Conservation (phyloP, 495 filamentous ascomycete genomes). For the Tricharina praecox region DNA sequence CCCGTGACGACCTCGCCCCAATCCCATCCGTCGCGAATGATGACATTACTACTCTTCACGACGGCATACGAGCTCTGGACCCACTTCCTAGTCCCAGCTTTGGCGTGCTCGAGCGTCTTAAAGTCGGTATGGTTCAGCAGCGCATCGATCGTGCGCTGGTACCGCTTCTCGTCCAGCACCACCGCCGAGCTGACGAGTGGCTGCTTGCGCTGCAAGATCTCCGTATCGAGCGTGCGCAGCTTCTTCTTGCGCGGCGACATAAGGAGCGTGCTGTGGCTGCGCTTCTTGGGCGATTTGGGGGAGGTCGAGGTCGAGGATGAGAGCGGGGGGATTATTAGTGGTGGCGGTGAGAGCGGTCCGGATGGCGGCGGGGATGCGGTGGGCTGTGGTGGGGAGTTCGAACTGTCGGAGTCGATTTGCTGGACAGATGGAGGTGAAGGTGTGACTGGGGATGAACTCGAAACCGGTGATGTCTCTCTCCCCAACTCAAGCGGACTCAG, state of each 20-base stretch:
- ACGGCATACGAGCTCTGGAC: constrained; percentile 33
- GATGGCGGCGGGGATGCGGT: too few relatives aligned
- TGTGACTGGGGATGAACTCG: too few relatives aligned
- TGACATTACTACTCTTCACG: constrained; percentile 1
- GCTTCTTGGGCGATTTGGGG: constrained; percentile 19
- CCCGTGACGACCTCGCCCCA: constrained; percentile 43
- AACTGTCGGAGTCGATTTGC: too few relatives aligned
- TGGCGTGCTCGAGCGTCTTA: constrained; percentile 48
- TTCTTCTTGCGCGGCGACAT: constrained; percentile 38
- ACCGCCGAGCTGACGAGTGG: constrained; percentile 39
- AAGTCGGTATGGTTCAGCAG: constrained; percentile 74
- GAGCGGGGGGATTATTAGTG: too few relatives aligned
- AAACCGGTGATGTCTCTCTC: too few relatives aligned
- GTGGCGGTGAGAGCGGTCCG: too few relatives aligned
- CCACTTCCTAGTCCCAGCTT: constrained; percentile 55
- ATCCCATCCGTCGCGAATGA: constrained; percentile 26
- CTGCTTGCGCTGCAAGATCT: constrained; percentile 28
- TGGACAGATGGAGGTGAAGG: too few relatives aligned
- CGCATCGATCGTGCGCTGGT: constrained; percentile 58
- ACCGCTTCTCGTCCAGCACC: constrained; percentile 54
- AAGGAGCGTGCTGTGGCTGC: constrained; percentile 31
- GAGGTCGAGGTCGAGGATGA: too few relatives aligned
- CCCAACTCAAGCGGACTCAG: too few relatives aligned
- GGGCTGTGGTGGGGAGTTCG: too few relatives aligned
- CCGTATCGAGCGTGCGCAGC: constrained; percentile 38